Base-by-base conservation (phyloP, 1,139 yeast genomes). In the Pichia sp. region DNA sequence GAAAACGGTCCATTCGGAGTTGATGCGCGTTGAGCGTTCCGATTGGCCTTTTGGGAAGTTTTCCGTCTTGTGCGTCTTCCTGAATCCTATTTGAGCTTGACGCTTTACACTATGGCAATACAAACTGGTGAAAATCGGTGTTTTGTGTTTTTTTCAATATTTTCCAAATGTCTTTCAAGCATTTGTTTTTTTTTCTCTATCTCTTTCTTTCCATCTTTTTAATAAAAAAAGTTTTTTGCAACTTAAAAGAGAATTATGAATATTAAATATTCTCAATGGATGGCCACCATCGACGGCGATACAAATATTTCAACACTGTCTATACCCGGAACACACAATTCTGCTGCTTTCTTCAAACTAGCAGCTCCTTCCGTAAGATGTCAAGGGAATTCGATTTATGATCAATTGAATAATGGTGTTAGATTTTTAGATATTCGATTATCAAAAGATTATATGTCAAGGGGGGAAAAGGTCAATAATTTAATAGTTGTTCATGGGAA, bases 311-410 rank as follows among this genome's bases (percentile, higher is more conserved):
- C 82, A 7, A 66, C 72, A 52, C 69, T 85, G 47, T 70, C 90
- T 0, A 70, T 84, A 47, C 89, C 94, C 6, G 95, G 94, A 16
- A 83, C 94, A 20, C 95, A 85, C 67, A 84, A 84, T 59, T 73
- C 87, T 30, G 87, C 85, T 11, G 92, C 94, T 10, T 77, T 76
- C 56, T 81, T 82, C 61, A 49, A 47, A 34, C 67, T 76, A n/a
- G 83, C 92, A 1, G 69, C 83, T 43, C 92, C 92, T 23, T 79
- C 87, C 0, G 92, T 84, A 30, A 83, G 80, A 60, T 85, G 95
- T 62, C 95, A 85, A 61, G 86, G 80, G 23, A 76, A 69, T 9
- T 63, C 76, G 2, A 69, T 85, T 41, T 65, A 73, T 2, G 75
- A 74, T 3, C 95, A 85, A 64, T 73, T 85, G 65, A 66, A 74